Conservation (phyloP, 116 monocot species). For the Cymodocea nodosa region DNA sequence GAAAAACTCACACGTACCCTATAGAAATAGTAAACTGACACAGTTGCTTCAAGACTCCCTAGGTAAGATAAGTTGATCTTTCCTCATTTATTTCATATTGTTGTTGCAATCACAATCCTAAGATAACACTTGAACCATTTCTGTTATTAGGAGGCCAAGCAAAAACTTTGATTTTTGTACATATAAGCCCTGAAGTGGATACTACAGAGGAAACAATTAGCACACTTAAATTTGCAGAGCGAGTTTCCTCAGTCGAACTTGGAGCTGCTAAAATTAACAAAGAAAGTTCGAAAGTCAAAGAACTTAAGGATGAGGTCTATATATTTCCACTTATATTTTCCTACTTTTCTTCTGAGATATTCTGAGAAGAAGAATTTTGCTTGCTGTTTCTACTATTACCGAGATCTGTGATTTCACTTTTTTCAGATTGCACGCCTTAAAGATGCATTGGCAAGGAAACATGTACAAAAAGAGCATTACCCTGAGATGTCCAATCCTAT, state of each 20-base stretch:
- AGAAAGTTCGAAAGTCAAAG: slow-evolving; percentile 58
- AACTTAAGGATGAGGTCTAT: slow-evolving; percentile 80
- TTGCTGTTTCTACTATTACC: no score
- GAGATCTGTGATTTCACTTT: not conserved
- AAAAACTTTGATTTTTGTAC: slow-evolving; percentile 96
- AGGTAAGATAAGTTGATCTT: slow-evolving; percentile 30
- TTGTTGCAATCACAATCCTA: not conserved
- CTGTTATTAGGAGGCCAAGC: slow-evolving; percentile 64
- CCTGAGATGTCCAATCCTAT: slow-evolving; percentile 15
- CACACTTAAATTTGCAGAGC: slow-evolving; percentile 91
- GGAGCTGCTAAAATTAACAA: slow-evolving; percentile 72
- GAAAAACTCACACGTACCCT: slow-evolving; percentile 86
- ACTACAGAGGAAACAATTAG: slow-evolving; percentile 73
- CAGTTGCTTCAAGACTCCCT: slow-evolving; percentile 88
- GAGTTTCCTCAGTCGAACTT: slow-evolving; percentile 87
- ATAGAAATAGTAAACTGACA: slow-evolving; percentile 91
- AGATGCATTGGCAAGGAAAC: slow-evolving; percentile 55
- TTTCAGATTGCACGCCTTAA: slow-evolving; percentile 61
- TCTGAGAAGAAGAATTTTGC: no score
- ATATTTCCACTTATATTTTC: not conserved
- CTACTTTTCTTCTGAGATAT: no score
- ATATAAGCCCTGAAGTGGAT: slow-evolving; percentile 80
- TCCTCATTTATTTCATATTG: not conserved
- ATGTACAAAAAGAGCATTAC: slow-evolving; percentile 27
- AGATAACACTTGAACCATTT: not conserved